Evolutionary conservation across 2,329 filamentous ascomycete genomes (phyloP).

Genomic region (Gnomoniopsis sp.): DNA sequence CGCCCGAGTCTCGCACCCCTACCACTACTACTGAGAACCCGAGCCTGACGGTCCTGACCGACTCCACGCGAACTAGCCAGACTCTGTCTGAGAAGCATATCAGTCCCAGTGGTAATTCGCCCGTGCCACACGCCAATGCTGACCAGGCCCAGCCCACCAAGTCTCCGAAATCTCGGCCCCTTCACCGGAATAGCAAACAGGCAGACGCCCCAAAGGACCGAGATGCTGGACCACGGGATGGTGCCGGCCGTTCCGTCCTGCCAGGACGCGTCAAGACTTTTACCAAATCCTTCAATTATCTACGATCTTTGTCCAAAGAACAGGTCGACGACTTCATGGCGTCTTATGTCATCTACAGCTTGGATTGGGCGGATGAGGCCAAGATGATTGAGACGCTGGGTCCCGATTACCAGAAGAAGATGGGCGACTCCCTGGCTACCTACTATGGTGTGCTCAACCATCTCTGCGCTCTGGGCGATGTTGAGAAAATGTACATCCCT

Average conservation of each 20-base stretch:
- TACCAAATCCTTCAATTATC: constrained; percentile 45
- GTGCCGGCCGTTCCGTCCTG: constrained; percentile 41
- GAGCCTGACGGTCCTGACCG: constrained; percentile 25
- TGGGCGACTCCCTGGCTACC: constrained; percentile 47
- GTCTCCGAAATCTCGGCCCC: constrained; percentile 1
- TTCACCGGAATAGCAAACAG: constrained; percentile 13
- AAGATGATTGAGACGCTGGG: constrained; percentile 46
- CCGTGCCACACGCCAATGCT: constrained; percentile 1
- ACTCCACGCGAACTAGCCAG: constrained; percentile 33
- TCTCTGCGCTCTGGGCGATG: constrained; percentile 50
- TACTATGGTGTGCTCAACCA: constrained; percentile 55
- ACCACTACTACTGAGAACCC: background rate
- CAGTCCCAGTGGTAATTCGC: constrained; percentile 6
- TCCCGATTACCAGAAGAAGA: constrained; percentile 44
- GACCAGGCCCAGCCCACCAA: constrained; percentile 2
- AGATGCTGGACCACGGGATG: constrained; percentile 11
- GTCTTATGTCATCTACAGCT: constrained; percentile 54
- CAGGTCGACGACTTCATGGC: constrained; percentile 54
- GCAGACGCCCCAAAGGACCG: background rate
- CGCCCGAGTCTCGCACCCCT: background rate
- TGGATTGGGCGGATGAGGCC: constrained; percentile 50
- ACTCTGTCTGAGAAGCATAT: constrained; percentile 28
- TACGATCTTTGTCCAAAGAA: constrained; percentile 44
- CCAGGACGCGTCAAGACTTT: constrained; percentile 49
- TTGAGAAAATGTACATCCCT: constrained; percentile 58